phyloP scores from a whole-genome alignment of 2,329 filamentous ascomycete species.

The Epichloe coenophiala region DNA sequence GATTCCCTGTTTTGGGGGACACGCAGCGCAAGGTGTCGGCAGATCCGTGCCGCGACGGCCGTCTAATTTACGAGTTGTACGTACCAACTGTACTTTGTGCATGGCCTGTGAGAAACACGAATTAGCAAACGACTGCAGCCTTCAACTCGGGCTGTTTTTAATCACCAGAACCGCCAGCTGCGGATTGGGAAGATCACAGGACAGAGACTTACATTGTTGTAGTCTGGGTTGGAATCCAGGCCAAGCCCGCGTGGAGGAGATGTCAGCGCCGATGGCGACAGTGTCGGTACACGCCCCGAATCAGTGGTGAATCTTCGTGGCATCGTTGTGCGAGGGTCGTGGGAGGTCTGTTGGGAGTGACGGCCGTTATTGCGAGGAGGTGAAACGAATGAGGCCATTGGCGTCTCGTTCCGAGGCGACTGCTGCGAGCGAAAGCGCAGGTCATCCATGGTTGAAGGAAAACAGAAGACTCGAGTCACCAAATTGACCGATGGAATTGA shows the following conservation, averaged over 20 bases:
- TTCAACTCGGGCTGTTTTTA: neutral
- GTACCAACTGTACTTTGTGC: conserved; percentile 67
- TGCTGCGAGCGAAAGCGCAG: conserved; percentile 65
- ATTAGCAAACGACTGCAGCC: neutral
- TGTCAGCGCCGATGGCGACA: conserved; percentile 42
- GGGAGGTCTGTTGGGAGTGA: conserved; percentile 36
- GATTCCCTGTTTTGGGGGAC: neutral
- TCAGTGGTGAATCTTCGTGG: conserved; percentile 92
- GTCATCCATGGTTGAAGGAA: conserved; percentile 49
- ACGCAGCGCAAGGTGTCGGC: neutral
- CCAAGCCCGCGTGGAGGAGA: conserved; percentile 35
- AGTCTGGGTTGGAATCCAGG: conserved; percentile 29
- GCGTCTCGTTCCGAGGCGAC: conserved; percentile 61
- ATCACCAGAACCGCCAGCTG: neutral
- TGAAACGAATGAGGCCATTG: conserved; percentile 62
- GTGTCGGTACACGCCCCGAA: conserved; percentile 66
- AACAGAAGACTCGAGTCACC: conserved; percentile 26
- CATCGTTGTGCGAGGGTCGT: conserved; percentile 63
- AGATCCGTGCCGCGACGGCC: neutral
- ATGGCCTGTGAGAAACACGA: conserved; percentile 33
- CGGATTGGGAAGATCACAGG: neutral
- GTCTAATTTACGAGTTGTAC: conserved; percentile 17
- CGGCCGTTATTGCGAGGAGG: conserved; percentile 57
- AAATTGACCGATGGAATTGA: conserved; percentile 21
- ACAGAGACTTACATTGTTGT: conserved; percentile 24